These are phyloP conservation scores for Fraxinus dipetala DNA, from an alignment of 305 asterid genomes.

Conservation along the genomic window DNA sequence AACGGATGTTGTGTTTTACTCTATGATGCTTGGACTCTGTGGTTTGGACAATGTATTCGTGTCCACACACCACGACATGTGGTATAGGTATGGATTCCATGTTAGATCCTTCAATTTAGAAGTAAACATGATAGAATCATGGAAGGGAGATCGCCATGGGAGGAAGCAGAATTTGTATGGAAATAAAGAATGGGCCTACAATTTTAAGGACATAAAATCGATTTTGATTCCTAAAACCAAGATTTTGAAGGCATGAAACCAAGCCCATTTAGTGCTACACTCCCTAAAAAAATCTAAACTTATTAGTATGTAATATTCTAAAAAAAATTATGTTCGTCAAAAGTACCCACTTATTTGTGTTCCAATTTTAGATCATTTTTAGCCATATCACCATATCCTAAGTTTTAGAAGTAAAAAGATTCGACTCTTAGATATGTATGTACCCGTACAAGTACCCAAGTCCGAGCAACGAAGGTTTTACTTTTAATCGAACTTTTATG, in stretches of 20 bases:
- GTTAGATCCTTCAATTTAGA: too few relatives aligned
- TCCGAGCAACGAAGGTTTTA: background rate
- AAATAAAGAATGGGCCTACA: too few relatives aligned
- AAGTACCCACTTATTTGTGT: background rate
- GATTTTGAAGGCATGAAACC: background rate
- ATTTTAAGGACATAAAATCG: background rate
- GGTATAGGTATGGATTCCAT: too few relatives aligned
- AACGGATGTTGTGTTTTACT: background rate
- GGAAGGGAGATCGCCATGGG: too few relatives aligned
- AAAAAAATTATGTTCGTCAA: background rate
- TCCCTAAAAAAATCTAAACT: background rate
- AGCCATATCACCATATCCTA: background rate
- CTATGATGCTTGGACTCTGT: too few relatives aligned
- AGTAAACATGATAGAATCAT: too few relatives aligned
- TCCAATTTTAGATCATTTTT: background rate
- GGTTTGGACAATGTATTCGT: too few relatives aligned
- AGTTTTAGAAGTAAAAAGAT: background rate
- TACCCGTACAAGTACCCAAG: background rate
- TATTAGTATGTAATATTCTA: too few relatives aligned
- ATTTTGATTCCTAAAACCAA: background rate
- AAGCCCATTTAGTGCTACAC: background rate
- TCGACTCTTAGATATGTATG: background rate
- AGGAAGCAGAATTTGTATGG: too few relatives aligned
- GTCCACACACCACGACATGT: too few relatives aligned
- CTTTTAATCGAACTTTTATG: background rate